phyloP scores from a whole-genome alignment of 768 basidiomycete species.

The Megacollybia marginata region DNA sequence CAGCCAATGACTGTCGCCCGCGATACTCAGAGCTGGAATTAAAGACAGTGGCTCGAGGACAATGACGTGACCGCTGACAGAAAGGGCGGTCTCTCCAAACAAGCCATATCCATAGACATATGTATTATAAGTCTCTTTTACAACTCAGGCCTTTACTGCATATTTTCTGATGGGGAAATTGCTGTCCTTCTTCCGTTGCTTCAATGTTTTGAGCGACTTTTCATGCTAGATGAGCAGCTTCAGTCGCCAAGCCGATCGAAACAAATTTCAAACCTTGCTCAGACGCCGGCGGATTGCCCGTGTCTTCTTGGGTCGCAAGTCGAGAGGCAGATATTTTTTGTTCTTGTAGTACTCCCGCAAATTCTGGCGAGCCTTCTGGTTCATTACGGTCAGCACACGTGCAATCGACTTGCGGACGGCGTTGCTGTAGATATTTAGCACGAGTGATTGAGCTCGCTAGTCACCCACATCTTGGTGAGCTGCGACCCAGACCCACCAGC shows the following conservation, averaged over 20 bases:
- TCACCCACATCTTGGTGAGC: constrained; percentile 91
- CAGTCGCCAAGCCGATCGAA: constrained; percentile 2
- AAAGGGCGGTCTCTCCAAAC: too few relatives aligned
- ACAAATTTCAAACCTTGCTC: constrained; percentile 57
- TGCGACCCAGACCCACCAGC: constrained; percentile 93
- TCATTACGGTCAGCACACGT: constrained; percentile 96
- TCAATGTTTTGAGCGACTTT: constrained; percentile 77
- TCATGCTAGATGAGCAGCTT: constrained; percentile 53
- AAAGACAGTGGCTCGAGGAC: too few relatives aligned
- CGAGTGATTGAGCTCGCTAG: not conserved
- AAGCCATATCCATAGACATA: too few relatives aligned
- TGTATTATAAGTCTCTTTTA: not conserved
- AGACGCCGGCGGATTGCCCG: constrained; percentile 95
- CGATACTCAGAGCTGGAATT: too few relatives aligned
- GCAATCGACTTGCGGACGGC: constrained; percentile 98
- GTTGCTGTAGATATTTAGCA: constrained; percentile 46
- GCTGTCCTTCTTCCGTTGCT: constrained; percentile 88
- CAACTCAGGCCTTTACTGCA: constrained; percentile 82
- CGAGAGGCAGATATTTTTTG: constrained; percentile 95
- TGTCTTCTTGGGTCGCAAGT: constrained; percentile 97
- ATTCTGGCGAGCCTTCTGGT: constrained; percentile 96
- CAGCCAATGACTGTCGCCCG: too few relatives aligned
- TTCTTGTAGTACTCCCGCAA: constrained; percentile 96
- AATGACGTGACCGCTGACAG: too few relatives aligned
- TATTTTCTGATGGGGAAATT: constrained; percentile 94